Conservation (phyloP, 768 basidiomycete species). For the Boletus sp. region DNA sequence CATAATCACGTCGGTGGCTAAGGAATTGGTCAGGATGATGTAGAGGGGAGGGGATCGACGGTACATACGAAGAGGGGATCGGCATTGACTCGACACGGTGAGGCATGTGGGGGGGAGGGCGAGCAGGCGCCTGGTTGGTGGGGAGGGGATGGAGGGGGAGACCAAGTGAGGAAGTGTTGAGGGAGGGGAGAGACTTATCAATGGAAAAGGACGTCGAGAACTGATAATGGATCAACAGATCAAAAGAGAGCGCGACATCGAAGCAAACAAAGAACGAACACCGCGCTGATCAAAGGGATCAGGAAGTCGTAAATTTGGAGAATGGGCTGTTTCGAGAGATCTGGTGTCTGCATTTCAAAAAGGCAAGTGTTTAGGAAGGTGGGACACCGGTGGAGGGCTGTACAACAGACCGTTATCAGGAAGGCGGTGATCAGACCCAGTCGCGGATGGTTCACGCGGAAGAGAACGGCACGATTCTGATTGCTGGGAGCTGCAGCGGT, state of each 20-base stretch:
- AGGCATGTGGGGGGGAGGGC: conserved; percentile 41
- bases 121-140: conserved; percentile 10
- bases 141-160: conserved; percentile 18
- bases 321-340: conserved; percentile 34
- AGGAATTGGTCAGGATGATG: conserved; percentile 31
- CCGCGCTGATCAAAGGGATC: conserved; percentile 35
- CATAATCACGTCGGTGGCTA: conserved; percentile 38
- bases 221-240: conserved; percentile 41
- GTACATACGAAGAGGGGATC: conserved; percentile 35
- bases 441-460: conserved; percentile 24
- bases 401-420: conserved; percentile 32
- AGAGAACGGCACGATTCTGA: conserved; percentile 21
- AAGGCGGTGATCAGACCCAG: conserved; percentile 33
- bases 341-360: conserved; percentile 31
- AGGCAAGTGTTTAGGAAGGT: conserved; percentile 29
- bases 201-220: conserved; percentile 34
- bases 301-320: conserved; percentile 34
- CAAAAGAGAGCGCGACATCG: conserved; percentile 36
- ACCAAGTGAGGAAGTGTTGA: conserved; percentile 23
- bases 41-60: conserved; percentile 21
- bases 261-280: conserved; percentile 36
- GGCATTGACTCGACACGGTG: conserved; percentile 46
- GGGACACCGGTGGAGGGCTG: conserved; percentile 21
- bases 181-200: conserved; percentile 36
- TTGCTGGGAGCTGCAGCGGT: conserved; percentile 23